Evolutionary conservation across 148 eudicot species (phyloP), one percentile per base, ranked within the genome.

Genomic region (Rhododendron molle): DNA sequence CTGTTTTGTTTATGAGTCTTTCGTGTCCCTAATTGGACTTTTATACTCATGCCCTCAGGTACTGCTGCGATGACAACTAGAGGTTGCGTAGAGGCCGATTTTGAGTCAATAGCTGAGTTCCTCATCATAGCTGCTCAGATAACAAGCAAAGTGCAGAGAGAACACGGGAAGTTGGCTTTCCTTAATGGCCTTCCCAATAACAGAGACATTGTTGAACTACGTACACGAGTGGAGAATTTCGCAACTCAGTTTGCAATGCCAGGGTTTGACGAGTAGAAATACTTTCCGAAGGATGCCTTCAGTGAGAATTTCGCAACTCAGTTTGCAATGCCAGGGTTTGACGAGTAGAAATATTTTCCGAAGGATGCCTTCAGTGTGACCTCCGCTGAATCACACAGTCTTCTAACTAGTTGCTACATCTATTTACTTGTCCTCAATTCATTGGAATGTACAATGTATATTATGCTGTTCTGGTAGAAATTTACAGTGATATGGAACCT

Each of bases 41-140:
- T 16, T 47, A 26, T 65, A 23, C 46, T 49, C 60, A 69, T 86
- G 58, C 30, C 80, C 32, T 58, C 91, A 96, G 99, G 99, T 85
- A 95, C 99, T 36, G 96, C 99, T 85, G 99, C 99, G 40, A 97
- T 97, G 99, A 97, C 99, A 40, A 90, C 98, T 3, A 90, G 99
- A 90, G 99, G 99, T 56, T 93, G 97, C 74, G 56, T 95, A 8
- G 99, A 97, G 91, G 43, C 91, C 28, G 98, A 97, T 90, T 95
- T 97, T 83, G 99, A 95, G 90, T 82, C 88, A 10, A 93, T 97
- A 71, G 98, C 94, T 0, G 99, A 94, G 67, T 95, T 94, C 88
- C 94, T 97, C 20, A 83, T 91, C 16, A 88, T 91, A 88, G 99
- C 98, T 72, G 98, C 92, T 30, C 95, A 93, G 72, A 97, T 97